These are phyloP conservation scores for Arctium minus DNA, from an alignment of 129 eudicot genomes.

Conservation along the genomic window DNA sequence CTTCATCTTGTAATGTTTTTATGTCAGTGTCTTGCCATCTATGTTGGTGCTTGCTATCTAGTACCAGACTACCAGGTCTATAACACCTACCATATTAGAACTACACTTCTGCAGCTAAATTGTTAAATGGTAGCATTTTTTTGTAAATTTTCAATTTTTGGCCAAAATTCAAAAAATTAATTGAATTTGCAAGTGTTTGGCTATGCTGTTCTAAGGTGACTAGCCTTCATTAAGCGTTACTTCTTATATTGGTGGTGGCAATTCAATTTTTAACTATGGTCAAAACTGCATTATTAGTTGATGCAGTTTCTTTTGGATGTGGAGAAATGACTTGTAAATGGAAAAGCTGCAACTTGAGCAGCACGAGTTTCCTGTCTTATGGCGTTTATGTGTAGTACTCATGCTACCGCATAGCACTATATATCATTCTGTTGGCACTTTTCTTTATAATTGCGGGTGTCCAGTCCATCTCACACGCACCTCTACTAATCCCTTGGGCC, in stretches of 20 bases:
- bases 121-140: background rate
- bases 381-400: background rate
- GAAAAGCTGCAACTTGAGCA: too few species aligned
- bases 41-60: background rate
- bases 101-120: background rate
- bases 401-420: background rate
- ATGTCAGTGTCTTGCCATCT: background rate
- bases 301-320: background rate
- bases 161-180: background rate
- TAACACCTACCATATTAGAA: background rate
- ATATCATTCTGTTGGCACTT: too few species aligned
- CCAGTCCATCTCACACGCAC: too few species aligned
- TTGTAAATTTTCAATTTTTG: background rate
- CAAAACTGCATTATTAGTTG: background rate
- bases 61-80: too few species aligned
- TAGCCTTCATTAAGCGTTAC: background rate
- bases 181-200: background rate
- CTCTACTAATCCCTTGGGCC: too few species aligned
- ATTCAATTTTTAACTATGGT: too few species aligned
- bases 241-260: background rate
- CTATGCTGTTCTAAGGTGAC: background rate
- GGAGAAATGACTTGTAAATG: background rate
- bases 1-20: background rate
- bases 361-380: too few species aligned
- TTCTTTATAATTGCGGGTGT: too few species aligned